Conservation (phyloP, 805 yeast genomes). For the Candida loeiensis region DNA sequence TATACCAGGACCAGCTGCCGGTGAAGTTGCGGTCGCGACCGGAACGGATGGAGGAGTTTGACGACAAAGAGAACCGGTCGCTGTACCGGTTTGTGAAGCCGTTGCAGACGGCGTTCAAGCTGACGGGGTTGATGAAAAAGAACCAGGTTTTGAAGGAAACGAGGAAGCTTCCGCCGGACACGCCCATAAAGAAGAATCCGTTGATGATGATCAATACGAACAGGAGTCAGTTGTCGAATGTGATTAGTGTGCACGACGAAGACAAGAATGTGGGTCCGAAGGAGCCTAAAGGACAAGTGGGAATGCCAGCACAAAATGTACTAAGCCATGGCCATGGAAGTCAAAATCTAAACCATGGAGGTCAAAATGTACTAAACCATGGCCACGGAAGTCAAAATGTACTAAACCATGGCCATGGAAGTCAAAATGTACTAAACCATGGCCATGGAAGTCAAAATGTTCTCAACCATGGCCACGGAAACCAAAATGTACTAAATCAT, state of each 20-base stretch:
- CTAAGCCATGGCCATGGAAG: too few relatives aligned
- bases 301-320: too few relatives aligned
- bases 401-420: too few relatives aligned
- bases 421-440: too few relatives aligned
- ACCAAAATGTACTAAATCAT: too few relatives aligned
- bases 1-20: slow-evolving; percentile 23
- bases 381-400: too few relatives aligned
- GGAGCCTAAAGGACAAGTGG: too few relatives aligned
- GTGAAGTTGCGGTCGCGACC: slow-evolving; percentile 3
- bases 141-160: slow-evolving; percentile 21
- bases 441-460: too few relatives aligned
- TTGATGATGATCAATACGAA: slow-evolving; percentile 30
- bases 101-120: slow-evolving; percentile 75
- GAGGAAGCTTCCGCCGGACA: slow-evolving; percentile 40
- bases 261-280: slow-evolving; percentile 10
- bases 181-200: slow-evolving; percentile 43
- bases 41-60: slow-evolving; percentile 12
- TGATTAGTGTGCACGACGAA: slow-evolving; percentile 19
- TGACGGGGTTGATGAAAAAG: slow-evolving; percentile 67
- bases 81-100: slow-evolving; percentile 74
- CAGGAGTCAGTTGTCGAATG: slow-evolving; percentile 16
- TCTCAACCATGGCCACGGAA: too few relatives aligned
- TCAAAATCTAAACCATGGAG: too few relatives aligned
- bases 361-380: too few relatives aligned
- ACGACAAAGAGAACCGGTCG: slow-evolving; percentile 38